Percentiles rank a stretch among this genome's conserved stretches.
Conservation (phyloP, 169 alveolate species). For the Perkinsus olseni region DNA sequence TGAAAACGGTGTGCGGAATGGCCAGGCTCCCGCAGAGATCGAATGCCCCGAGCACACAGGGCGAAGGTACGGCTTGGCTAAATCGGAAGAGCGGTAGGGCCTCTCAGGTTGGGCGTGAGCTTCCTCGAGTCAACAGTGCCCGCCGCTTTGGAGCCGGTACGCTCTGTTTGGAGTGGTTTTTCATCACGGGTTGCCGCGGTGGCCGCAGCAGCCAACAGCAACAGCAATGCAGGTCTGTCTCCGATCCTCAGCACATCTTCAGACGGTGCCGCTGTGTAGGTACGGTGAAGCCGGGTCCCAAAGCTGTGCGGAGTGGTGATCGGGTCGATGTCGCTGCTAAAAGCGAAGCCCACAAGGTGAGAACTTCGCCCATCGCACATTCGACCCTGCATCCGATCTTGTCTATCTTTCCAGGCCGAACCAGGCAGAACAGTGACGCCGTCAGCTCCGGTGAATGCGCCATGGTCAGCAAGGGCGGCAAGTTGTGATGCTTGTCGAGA, state of each 20-base stretch:
- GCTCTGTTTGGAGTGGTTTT: not conserved
- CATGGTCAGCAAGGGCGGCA: not conserved
- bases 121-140: not conserved
- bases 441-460: not conserved
- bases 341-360: not conserved
- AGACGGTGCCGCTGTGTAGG: no score
- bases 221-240: not conserved
- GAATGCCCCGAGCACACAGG: not conserved
- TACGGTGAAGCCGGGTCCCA: no score
- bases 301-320: no score
- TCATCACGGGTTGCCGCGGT: not conserved
- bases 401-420: not conserved
- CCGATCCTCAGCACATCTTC: not conserved
- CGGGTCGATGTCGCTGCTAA: not conserved
- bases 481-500: not conserved
- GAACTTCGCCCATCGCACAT: not conserved
- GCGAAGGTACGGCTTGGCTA: not conserved
- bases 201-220: not conserved
- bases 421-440: not conserved
- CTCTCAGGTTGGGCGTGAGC: not conserved
- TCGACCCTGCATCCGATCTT: no score
- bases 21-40: not conserved
- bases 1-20: not conserved
- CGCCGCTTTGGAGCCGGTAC: not conserved
- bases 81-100: not conserved